Base-by-base conservation (phyloP, 2,329 filamentous ascomycete genomes). In the Metarhizium humberi region DNA sequence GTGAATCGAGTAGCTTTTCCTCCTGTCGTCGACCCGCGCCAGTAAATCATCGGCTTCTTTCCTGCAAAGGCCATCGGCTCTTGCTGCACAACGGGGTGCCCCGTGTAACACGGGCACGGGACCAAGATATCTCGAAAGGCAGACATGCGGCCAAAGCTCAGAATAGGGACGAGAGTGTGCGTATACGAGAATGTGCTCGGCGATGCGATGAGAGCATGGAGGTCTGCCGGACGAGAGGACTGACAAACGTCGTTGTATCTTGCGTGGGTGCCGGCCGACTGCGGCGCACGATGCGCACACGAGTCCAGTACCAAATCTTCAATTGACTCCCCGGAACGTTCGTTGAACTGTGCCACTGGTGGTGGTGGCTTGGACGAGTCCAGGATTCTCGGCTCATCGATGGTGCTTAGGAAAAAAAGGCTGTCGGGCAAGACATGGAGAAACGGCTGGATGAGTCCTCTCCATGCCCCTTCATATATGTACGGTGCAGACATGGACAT, bases 1-100 rank as follows among this genome's bases (percentile, higher is more conserved):
- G 25, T 25, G 45, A 70, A 74, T 1, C 58, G 59, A 77, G 77
- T 80, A 0, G 62, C 54, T 2, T 64, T 58, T 0, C 73, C 78
- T 2, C 80, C 81, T 0, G 80, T 82, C 0, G 73, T 80, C 0
- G 76, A 79, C 0, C 81, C 81, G 0, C 75, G 73, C 81, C 81
- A 84, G 62, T 83, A 84, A 0, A 83, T 61, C 2, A 73, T 74
- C 40, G 77, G 74, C 1, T 59, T 59, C 60, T 84, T 85, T 25
- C 4, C 25, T 4, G 25, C 4, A 25, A 25, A 25, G 6, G 0
- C 73, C 43, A 56, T 82, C 80, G 2, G 67, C 50, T 0, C 56
- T 34, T 0, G 66, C 61, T 2, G 73, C 63, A 59, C 81, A 82
- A 4, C 60, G 57, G 34, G 76, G 73, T 46, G 72, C 66, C 2